A percentile compares a stretch with the other conserved stretches of the same genome.
Conservation (phyloP, 2,329 filamentous ascomycete species). For the Exophiala lecanii-corni region DNA sequence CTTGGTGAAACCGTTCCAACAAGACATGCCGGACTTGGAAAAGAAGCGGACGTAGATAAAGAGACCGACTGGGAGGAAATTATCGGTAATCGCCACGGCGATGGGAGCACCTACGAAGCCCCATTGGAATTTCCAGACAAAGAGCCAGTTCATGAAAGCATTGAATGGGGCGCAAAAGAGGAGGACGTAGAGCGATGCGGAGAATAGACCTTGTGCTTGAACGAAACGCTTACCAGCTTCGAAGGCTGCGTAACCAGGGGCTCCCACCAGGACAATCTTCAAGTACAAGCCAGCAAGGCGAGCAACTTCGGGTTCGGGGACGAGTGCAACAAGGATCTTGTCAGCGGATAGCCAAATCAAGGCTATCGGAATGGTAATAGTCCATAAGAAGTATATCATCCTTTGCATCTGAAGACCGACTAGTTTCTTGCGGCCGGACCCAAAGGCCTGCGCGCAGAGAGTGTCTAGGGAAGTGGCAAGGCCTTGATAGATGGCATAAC, state of each 20-base stretch:
- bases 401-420: slow-evolving; percentile 79
- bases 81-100: slow-evolving; percentile 71
- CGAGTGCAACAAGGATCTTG: slow-evolving; percentile 59
- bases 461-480: slow-evolving; percentile 88
- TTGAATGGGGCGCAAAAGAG: slow-evolving; percentile 79
- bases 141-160: slow-evolving; percentile 71
- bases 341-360: slow-evolving; percentile 67
- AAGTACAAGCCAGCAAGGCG: slow-evolving; percentile 69
- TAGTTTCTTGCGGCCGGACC: slow-evolving; percentile 81
- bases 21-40: slow-evolving; percentile 55
- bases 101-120: slow-evolving; percentile 77
- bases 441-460: slow-evolving; percentile 88
- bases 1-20: slow-evolving; percentile 74
- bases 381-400: slow-evolving; percentile 73
- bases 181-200: slow-evolving; percentile 75
- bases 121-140: slow-evolving; percentile 66
- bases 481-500: slow-evolving; percentile 66
- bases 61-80: slow-evolving; percentile 66
- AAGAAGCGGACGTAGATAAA: slow-evolving; percentile 70
- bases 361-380: slow-evolving; percentile 66
- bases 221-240: slow-evolving; percentile 80
- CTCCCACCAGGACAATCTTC: slow-evolving; percentile 63
- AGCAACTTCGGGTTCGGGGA: slow-evolving; percentile 68
- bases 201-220: slow-evolving; percentile 84
- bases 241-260: slow-evolving; percentile 71